These are phyloP conservation scores for Saccharomycopsis amapae DNA, from an alignment of 805 yeast species.

Conservation along the genomic window DNA sequence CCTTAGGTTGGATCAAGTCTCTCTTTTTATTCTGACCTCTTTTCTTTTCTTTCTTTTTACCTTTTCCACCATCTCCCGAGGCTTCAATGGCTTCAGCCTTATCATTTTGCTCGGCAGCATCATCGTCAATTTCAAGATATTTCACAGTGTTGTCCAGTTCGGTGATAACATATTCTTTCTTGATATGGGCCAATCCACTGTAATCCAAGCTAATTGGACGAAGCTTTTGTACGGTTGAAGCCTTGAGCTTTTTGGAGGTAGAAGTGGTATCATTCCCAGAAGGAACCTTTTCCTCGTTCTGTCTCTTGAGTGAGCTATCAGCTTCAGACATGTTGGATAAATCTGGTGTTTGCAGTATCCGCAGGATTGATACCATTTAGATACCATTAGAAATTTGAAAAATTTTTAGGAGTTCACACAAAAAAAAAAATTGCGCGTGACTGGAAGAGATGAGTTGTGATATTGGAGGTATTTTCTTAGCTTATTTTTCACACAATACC, in stretches of 20 bases:
- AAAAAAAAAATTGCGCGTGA: no score
- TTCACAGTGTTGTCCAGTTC: conserved; percentile 7
- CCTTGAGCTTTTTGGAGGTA: not conserved
- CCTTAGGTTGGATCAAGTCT: conserved; percentile 63
- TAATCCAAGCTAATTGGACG: not conserved
- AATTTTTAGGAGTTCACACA: no score
- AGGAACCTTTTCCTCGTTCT: no score
- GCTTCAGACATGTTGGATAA: no score
- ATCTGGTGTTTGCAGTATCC: no score
- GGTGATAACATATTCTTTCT: conserved; percentile 55
- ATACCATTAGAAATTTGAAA: no score
- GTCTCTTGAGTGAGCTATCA: no score
- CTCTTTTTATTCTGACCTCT: conserved; percentile 84
- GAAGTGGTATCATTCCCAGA: not conserved
- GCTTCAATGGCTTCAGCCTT: conserved; percentile 40
- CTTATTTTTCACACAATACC: no score
- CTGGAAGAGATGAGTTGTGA: no score
- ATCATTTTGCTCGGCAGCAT: conserved; percentile 38
- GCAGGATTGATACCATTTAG: no score
- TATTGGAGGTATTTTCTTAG: no score
- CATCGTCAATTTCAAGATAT: conserved; percentile 32
- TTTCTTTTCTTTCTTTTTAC: conserved; percentile 39
- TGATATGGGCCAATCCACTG: conserved; percentile 67
- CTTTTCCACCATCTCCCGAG: conserved; percentile 36
- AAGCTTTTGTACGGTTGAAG: not conserved